Percentiles rank a stretch among this genome's conserved stretches.
Conservation (phyloP, 1,284 basidiomycete species). For the Stereum hirsutum region DNA sequence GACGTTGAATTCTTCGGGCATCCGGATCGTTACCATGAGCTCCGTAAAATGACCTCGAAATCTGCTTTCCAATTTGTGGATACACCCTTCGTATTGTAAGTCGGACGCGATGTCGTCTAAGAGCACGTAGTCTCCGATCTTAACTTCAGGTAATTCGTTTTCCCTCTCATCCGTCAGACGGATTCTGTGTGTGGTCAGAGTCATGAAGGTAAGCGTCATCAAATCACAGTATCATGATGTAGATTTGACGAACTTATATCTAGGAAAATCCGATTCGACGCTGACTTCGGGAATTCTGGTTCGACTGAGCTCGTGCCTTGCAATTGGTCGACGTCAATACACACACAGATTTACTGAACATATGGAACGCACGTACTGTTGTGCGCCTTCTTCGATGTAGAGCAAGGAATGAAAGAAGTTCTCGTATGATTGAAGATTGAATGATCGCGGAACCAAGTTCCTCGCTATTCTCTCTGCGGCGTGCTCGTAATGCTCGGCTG, state of each 20-base stretch:
- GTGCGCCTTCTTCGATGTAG: constrained; percentile 37
- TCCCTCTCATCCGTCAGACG: constrained; percentile 5
- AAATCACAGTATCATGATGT: neutral
- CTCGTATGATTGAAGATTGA: constrained; percentile 28
- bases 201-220: no score
- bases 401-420: constrained; percentile 31
- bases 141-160: constrained; percentile 6
- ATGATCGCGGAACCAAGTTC: constrained; percentile 7
- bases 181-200: neutral
- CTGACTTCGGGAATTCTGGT: neutral
- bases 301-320: no score
- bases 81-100: neutral
- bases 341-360: no score
- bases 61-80: constrained; percentile 11
- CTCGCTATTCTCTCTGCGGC: neutral
- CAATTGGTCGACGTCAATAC: no score
- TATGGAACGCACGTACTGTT: no score
- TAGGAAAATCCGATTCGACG: neutral
- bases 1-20: constrained; percentile 32
- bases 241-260: neutral
- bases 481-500: constrained; percentile 1
- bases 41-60: no score
- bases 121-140: constrained; percentile 1
- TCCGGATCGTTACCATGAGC: constrained; percentile 33
- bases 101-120: neutral